Conservation (phyloP, 2,329 filamentous ascomycete genomes). For the Ophiocordyceps polyrhachis-furcata region DNA sequence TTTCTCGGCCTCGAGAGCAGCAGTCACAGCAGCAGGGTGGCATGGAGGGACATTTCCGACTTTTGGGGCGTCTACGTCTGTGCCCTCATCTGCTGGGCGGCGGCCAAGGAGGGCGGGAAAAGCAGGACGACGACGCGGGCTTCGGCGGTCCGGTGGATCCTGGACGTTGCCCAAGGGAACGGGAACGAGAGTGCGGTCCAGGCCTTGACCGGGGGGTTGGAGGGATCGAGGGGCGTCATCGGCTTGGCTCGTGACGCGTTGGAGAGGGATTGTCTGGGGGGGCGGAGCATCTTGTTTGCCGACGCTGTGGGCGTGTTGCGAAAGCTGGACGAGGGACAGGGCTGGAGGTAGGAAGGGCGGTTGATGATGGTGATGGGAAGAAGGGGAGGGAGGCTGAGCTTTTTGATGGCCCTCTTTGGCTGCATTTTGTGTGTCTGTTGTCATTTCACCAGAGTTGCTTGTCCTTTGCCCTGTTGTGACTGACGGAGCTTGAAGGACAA, state of each 20-base stretch:
- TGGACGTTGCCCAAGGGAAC: constrained; percentile 16
- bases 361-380: background rate
- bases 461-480: too few relatives aligned
- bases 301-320: constrained; percentile 34
- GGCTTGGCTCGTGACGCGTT: constrained; percentile 26
- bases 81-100: constrained; percentile 40
- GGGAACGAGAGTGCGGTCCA: constrained; percentile 15
- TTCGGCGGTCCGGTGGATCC: constrained; percentile 18
- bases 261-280: constrained; percentile 28
- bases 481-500: too few relatives aligned
- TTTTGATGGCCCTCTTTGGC: too few relatives aligned
- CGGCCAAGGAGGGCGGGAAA: constrained; percentile 12
- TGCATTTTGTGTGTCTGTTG: too few relatives aligned
- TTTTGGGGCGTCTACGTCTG: constrained; percentile 39
- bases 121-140: constrained; percentile 15
- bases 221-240: constrained; percentile 28
- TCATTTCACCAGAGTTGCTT: too few relatives aligned
- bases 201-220: constrained; percentile 10
- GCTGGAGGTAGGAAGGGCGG: constrained; percentile 15
- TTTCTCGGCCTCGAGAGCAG: constrained; percentile 18
- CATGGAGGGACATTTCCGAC: constrained; percentile 23
- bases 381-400: too few relatives aligned
- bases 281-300: constrained; percentile 28
- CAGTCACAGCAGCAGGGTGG: constrained; percentile 3
- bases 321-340: constrained; percentile 27